Conservation (phyloP, 1,284 basidiomycete genomes). For the Cystobasidium slooffiae region DNA sequence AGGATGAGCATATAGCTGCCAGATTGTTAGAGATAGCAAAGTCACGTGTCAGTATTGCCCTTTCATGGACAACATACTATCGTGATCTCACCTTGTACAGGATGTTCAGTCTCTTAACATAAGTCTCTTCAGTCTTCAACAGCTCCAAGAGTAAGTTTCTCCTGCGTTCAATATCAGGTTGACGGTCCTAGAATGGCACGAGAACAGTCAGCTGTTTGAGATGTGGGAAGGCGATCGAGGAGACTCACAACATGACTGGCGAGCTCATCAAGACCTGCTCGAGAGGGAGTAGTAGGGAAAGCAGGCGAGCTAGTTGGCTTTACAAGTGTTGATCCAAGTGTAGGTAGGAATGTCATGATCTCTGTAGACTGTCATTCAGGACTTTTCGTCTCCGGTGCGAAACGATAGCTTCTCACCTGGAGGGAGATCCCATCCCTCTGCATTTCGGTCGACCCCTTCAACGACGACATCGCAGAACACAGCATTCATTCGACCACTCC, state of each 20-base stretch:
- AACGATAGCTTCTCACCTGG: slow-evolving; percentile 18
- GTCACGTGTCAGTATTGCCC: slow-evolving; percentile 15
- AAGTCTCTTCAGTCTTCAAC: slow-evolving; percentile 74
- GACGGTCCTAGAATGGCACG: slow-evolving; percentile 19
- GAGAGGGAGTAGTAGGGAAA: slow-evolving; percentile 42
- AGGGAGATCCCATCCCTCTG: slow-evolving; percentile 39
- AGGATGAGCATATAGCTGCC: slow-evolving; percentile 81
- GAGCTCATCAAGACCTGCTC: slow-evolving; percentile 22
- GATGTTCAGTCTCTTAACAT: slow-evolving; percentile 72
- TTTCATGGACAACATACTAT: background rate
- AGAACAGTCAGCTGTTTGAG: background rate
- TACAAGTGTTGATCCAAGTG: slow-evolving; percentile 14
- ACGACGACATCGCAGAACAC: slow-evolving; percentile 45
- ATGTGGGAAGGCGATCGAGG: background rate
- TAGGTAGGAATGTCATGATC: slow-evolving; percentile 26
- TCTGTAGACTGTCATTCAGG: background rate
- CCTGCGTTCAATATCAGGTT: slow-evolving; percentile 30
- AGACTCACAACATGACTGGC: slow-evolving; percentile 22
- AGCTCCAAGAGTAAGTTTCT: slow-evolving; percentile 61
- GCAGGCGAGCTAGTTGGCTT: slow-evolving; percentile 38
- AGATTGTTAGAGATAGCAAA: background rate
- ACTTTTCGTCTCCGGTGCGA: background rate
- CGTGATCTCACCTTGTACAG: slow-evolving; percentile 63
- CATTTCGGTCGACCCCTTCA: slow-evolving; percentile 16
- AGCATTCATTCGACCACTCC: slow-evolving; percentile 18